Evolutionary conservation across 2,329 filamentous ascomycete species (phyloP), one percentile per base, ranked within the genome.

Genomic region (Grosmannia clavigera): DNA sequence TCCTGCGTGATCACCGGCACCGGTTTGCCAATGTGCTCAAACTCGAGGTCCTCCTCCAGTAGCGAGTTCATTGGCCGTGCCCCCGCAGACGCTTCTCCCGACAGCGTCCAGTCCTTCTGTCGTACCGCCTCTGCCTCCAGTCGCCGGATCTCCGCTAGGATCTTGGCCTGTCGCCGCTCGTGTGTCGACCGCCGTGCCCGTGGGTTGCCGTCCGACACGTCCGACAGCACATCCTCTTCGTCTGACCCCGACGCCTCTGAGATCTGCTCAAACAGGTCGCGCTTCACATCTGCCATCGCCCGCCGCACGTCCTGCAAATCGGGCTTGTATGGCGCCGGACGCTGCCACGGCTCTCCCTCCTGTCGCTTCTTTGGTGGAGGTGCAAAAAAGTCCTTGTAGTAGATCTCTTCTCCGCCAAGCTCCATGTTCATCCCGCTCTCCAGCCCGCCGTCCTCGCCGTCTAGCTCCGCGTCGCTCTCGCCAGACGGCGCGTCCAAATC

Each of bases 1-100:
- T 96, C 92, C 51, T 89, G 86, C 0, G 94, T 97, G 70, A 96
- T 91, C 62, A 97, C 88, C 1, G 92, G 90, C 0, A 97, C 87
- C 0, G 94, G 92, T 72, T 97, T 99, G 68, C 94, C 94, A 27
- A 90, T 84, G 67, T 95, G 85, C 74, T 99, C 94, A 69, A 97
- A 99, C 65, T 97, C 92, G 31, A 99, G 81, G 67, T 97, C 91
- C 74, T 97, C 85, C 70, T 97, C 92, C 1, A 99, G 82, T 2
- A 99, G 81, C 0, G 92, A 96, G 75, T 99, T 97, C 59, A 90
- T 71, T 0, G 94, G 94, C 43, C 94, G 83, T 66, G 94, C 90
- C 0, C 79, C 79, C 1, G 90, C 92, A 56, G 84, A 81, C 5
- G 92, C 92, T 78, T 99, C 94, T 68, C 94, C 94, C 11, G 87